phyloP scores from a whole-genome alignment of 2,329 filamentous ascomycete species.

The Aspergillus persii region DNA sequence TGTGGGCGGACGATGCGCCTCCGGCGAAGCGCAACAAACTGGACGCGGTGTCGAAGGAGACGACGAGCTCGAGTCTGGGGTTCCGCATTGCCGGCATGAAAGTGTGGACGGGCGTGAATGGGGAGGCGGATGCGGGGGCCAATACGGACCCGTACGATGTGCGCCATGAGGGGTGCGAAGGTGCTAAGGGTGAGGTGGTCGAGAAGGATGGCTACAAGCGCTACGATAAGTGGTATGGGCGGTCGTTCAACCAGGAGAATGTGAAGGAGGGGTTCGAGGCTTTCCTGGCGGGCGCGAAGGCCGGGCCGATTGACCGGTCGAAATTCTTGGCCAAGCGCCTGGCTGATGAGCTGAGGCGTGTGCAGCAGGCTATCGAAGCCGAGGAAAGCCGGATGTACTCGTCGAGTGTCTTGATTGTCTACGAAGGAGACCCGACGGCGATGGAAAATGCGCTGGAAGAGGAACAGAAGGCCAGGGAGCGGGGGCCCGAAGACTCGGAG shows the following conservation, averaged over 20 bases:
- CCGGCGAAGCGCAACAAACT: conserved; percentile 58
- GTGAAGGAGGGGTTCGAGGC: conserved; percentile 58
- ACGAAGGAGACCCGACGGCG: conserved; percentile 61
- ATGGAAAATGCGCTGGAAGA: conserved; percentile 50
- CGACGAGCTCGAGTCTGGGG: conserved; percentile 59
- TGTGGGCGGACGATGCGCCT: conserved; percentile 75
- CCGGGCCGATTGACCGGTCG: conserved; percentile 42
- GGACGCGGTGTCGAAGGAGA: conserved; percentile 58
- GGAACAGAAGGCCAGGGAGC: conserved; percentile 37
- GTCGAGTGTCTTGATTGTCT: conserved; percentile 63
- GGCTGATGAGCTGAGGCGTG: conserved; percentile 39
- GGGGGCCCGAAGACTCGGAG: conserved; percentile 30
- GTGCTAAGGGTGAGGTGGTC: conserved; percentile 42
- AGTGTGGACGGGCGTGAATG: conserved; percentile 48
- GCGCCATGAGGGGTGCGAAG: conserved; percentile 48
- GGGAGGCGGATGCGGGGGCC: conserved; percentile 29
- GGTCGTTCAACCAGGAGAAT: conserved; percentile 55
- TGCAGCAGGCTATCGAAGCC: conserved; percentile 51
- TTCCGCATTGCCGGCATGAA: conserved; percentile 67
- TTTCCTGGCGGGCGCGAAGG: conserved; percentile 51
- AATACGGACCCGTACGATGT: conserved; percentile 35
- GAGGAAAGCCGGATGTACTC: conserved; percentile 68
- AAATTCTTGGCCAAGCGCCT: conserved; percentile 43
- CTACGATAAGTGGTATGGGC: conserved; percentile 66
- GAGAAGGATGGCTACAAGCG: conserved; percentile 55